Evolutionary conservation across 805 yeast genomes (phyloP), one percentile per base, ranked within the genome.

Genomic region (Komagataella pastoris): DNA sequence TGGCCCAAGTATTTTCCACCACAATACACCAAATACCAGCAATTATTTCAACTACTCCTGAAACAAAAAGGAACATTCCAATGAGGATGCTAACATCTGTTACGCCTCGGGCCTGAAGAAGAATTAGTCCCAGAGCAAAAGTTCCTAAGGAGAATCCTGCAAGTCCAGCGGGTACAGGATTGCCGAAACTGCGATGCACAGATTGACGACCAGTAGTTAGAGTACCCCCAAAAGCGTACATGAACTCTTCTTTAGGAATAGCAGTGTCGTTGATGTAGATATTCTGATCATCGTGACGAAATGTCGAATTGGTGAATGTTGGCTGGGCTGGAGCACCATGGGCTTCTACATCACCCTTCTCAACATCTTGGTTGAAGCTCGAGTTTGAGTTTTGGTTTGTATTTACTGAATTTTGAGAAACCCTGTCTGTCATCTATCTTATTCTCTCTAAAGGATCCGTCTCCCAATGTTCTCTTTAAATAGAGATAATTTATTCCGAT

Each of bases 181-280:
- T 75, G n/a, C 69, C 75, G 50, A 59, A 63, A 46, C 56, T 59
- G 51, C 68, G 57, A 49, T 58, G 56, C 1, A 67, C 64, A 7
- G 65, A 58, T 6, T 52, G 46, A 23, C 56, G 59, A 50, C 79
- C 74, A 5, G 77, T 70, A 49, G 72, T 71, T 53, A 75, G 64
- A 7, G 70, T 69, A 59, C 85, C 86, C 14, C 84, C 86, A 59
- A 82, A 81, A 2, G 87, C 88, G 40, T 70, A 69, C 56, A 79
- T 63, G 55, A 83, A 74, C 52, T 83, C 89, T 24, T 70, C 70
- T 51, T 77, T 72, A 52, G 71, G 69, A 63, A 79, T 75, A 21
- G 67, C 64, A 46, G 63, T 58, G 50, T 69, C 67, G 50, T 73
- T 75, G 47, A 75, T 67, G 52, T 67, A 67, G 46, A 75, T 66